These are phyloP conservation scores for Papiliotrema fonsecae DNA, from an alignment of 1,284 basidiomycete genomes.

Conservation along the genomic window DNA sequence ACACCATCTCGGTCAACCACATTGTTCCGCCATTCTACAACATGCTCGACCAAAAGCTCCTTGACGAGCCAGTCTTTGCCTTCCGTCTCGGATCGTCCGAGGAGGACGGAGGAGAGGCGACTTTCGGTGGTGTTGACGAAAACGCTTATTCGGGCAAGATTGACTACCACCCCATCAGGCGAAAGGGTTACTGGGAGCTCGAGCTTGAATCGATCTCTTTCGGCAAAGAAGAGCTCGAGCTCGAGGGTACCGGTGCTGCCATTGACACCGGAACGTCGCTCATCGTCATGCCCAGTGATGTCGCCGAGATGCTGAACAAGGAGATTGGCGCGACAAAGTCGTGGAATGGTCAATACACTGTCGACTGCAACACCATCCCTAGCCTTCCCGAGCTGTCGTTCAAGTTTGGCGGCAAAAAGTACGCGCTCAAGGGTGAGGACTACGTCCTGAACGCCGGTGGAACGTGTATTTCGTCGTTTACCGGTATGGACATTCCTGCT, in stretches of 20 bases:
- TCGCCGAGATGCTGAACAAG: conserved; percentile 96
- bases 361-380: conserved; percentile 83
- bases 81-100: conserved; percentile 90
- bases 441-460: conserved; percentile 86
- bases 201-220: conserved; percentile 82
- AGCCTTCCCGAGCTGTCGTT: conserved; percentile 81
- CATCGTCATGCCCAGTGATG: conserved; percentile 71
- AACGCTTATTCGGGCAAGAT: conserved; percentile 77
- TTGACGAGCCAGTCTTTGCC: conserved; percentile 85
- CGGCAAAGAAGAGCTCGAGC: conserved; percentile 75
- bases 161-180: conserved; percentile 82
- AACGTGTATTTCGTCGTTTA: conserved; percentile 92
- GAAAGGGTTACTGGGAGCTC: conserved; percentile 99
- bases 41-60: conserved; percentile 78
- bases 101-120: conserved; percentile 83
- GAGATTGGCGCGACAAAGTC: conserved; percentile 88
- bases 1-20: conserved; percentile 89
- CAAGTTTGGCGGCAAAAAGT: conserved; percentile 74
- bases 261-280: conserved; percentile 79
- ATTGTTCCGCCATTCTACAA: conserved; percentile 93
- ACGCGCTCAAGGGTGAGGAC: conserved; percentile 74
- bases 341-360: conserved; percentile 90
- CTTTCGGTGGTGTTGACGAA: conserved; percentile 88
- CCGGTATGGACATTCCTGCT: conserved; percentile 83
- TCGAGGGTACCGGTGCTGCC: conserved; percentile 88